Percentiles rank a stretch among this genome's conserved stretches.
Conservation (phyloP, 2,329 filamentous ascomycete genomes). For the Pseudogymnoascus sp. region DNA sequence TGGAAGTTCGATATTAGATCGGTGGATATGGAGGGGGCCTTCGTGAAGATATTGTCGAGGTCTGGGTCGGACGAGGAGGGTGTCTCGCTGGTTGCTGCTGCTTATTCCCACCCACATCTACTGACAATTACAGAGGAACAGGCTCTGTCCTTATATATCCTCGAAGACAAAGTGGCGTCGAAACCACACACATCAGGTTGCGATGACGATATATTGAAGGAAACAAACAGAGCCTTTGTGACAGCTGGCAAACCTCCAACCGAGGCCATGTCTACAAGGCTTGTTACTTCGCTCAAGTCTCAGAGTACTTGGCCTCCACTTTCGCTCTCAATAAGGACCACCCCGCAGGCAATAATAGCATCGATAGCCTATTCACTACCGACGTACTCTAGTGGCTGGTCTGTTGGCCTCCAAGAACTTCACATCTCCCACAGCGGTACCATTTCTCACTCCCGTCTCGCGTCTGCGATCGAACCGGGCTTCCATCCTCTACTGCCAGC, state of each 20-base stretch:
- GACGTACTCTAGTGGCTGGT: slow-evolving; percentile 72
- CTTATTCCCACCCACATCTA: slow-evolving; percentile 67
- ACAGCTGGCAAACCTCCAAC: not conserved
- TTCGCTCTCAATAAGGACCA: slow-evolving; percentile 72
- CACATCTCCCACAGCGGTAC: slow-evolving; percentile 41
- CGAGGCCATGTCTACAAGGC: slow-evolving; percentile 26
- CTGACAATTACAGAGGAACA: slow-evolving; percentile 70
- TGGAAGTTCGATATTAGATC: slow-evolving; percentile 50
- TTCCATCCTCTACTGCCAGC: slow-evolving; percentile 33
- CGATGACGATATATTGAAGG: not conserved
- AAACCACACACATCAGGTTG: not conserved
- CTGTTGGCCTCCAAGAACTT: slow-evolving; percentile 84
- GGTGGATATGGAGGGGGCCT: slow-evolving; percentile 20
- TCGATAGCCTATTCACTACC: slow-evolving; percentile 82
- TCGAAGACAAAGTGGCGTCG: slow-evolving; percentile 1
- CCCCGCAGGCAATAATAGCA: slow-evolving; percentile 57
- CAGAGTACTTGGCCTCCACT: slow-evolving; percentile 71
- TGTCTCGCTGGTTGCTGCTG: slow-evolving; percentile 55
- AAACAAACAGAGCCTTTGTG: slow-evolving; percentile 1
- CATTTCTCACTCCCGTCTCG: slow-evolving; percentile 40
- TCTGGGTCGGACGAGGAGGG: slow-evolving; percentile 21
- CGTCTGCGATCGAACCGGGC: slow-evolving; percentile 41
- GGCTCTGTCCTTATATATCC: slow-evolving; percentile 64
- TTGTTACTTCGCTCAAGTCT: slow-evolving; percentile 73
- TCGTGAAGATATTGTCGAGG: slow-evolving; percentile 18